Evolutionary conservation across 192 early-diverging fungal species (phyloP), one percentile per base, ranked within the genome.

Genomic region (Entophlyctis helioformis): DNA sequence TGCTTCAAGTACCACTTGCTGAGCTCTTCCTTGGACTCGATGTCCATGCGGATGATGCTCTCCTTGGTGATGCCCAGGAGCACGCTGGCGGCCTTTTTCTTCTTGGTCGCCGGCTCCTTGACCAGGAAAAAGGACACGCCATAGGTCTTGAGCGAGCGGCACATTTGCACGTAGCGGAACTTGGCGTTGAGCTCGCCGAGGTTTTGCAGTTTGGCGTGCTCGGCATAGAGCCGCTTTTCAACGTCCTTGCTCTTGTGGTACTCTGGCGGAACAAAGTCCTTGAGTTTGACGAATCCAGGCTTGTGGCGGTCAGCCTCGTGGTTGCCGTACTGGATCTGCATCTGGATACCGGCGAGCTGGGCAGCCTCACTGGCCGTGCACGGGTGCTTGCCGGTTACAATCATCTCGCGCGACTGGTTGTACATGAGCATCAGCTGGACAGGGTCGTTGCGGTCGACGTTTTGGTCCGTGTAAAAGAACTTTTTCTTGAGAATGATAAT

Each of bases 381-480:
- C 7, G 74, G 74, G 32, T 68, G 55, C 32, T 66, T 68, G 9
- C 71, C 74, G 13, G 38, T 36, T 0, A 78, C 27, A 33, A 79
- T 78, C 53, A 63, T 62, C 34, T 77, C 62, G 20, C 59, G 57
- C 7, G 63, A 42, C 50, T 79, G 74, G 37, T 68, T 63, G 44
- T 59, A 79, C 33, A 79, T 49, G 32, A 79, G 42, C 36, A 74
- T 73, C 10, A 79, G 42, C 47, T 79, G 76, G n/a, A 79, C 58
- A 1, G 67, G 70, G 53, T 79, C 76, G 39, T 63, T 65, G 16
- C 74, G 53, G 48, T 79, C 74, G 29, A 79, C 60, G 46, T 66
- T 74, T 44, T 71, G 64, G 41, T 79, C 76, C 10, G 76, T 64
- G 43, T 61, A 74, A 29, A 74, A 79, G 42, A 79, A 78, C 51